These are phyloP conservation scores for Paracorniculantispora psalliotae DNA, from an alignment of 2,329 filamentous ascomycete genomes.

Conservation along the genomic window DNA sequence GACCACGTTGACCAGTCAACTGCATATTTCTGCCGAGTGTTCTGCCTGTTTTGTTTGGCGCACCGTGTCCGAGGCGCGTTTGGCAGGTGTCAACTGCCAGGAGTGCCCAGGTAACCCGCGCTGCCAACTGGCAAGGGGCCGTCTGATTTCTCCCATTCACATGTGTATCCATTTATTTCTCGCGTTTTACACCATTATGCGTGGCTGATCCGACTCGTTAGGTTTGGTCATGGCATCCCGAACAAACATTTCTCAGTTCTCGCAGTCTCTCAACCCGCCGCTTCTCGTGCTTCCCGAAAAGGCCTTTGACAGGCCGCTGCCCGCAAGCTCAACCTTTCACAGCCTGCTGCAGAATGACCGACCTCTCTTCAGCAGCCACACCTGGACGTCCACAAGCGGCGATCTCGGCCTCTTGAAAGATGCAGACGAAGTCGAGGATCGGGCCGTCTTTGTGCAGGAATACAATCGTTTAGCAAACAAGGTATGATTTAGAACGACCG, in stretches of 20 bases:
- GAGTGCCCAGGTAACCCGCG: background rate
- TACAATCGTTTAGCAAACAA: conserved; percentile 58
- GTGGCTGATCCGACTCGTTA: conserved; percentile 8
- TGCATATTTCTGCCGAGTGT: conserved; percentile 4
- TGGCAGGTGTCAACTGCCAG: conserved; percentile 9
- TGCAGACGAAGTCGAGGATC: conserved; percentile 44
- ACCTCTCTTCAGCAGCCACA: conserved; percentile 39
- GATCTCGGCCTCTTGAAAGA: conserved; percentile 44
- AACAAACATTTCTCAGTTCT: background rate
- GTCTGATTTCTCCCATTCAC: background rate
- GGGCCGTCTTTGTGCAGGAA: conserved; percentile 46
- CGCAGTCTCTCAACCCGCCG: background rate
- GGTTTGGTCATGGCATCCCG: conserved; percentile 10
- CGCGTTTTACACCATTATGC: background rate
- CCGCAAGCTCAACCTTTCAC: conserved; percentile 6
- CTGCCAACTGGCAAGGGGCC: background rate
- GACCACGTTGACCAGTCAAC: conserved; percentile 9
- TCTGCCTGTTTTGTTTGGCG: background rate
- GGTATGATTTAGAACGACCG: conserved; percentile 30
- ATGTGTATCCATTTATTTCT: background rate
- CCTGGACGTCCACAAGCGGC: conserved; percentile 54
- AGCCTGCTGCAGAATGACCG: conserved; percentile 3
- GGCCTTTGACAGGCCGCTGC: background rate
- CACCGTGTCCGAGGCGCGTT: conserved; percentile 2
- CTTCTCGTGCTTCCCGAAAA: conserved; percentile 6